Evolutionary conservation across 2,329 filamentous ascomycete species (phyloP), one percentile per base, ranked within the genome.

Genomic region (Leptographium radiaticola): DNA sequence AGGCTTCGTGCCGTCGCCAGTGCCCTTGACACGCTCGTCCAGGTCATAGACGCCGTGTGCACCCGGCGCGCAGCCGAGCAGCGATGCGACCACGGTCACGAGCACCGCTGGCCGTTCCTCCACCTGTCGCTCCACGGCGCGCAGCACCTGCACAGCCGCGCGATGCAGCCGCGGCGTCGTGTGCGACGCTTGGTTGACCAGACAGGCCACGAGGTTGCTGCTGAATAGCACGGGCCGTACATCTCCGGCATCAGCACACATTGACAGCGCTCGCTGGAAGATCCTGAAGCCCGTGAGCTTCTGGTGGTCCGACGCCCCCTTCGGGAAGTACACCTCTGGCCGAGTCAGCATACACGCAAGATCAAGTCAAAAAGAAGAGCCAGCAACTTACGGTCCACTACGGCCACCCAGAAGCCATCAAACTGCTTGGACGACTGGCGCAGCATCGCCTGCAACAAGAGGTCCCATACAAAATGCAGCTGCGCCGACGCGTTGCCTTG

Each of bases 281-380:
- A 97, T 78, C 62, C 90, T 81, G 68, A 97, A 91, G 0, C 93
- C 93, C 67, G 89, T 89, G 63, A 88, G 89, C 68, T 96, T 97
- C 54, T 94, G 86, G 61, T 90, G 88, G 45, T 90, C 83, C 1
- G 89, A 94, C 9, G 90, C 85, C 12, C 79, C 81, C 54, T 84
- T 80, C 7, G 87, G 84, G 65, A 97, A 96, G 4, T 96, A 75
- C 10, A 86, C 85, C 64, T 91, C 87, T 91, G 58, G 0, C n/a
- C 12, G 33, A 20, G 58, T 71, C 61, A 45, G 33, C 13, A 55
- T 8, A 44, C 16, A 36, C 12, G 11, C 20, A 11, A 18, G 25
- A 13, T 16, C 10, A 36, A 6, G 10, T 13, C 2, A 16, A 31
- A 20, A 40, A 39, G 6, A 12, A 13, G 6, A n/a, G 55, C 72